Conservation (phyloP, 805 yeast species). For the Dipodascus albidus region DNA sequence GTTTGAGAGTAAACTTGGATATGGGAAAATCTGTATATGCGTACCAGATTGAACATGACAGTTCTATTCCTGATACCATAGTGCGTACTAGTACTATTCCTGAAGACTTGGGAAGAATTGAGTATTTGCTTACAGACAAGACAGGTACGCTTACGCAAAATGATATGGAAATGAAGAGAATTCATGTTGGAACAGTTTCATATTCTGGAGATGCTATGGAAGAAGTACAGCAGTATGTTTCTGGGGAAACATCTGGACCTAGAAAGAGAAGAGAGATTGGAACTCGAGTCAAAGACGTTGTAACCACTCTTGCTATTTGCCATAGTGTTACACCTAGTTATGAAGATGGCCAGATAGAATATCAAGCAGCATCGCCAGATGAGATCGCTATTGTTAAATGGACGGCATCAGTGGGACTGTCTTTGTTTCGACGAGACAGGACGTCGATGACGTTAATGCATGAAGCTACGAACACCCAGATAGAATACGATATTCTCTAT, state of each 20-base stretch:
- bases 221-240: conserved; percentile 62
- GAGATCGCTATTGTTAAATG: conserved; percentile 94
- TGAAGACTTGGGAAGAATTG: conserved; percentile 93
- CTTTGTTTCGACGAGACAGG: conserved; percentile 74
- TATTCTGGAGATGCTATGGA: conserved; percentile 90
- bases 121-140: conserved; percentile 83
- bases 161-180: conserved; percentile 91
- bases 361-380: conserved; percentile 98
- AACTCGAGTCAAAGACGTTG: conserved; percentile 64
- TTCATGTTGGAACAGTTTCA: conserved; percentile 87
- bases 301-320: conserved; percentile 80
- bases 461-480: conserved; percentile 34
- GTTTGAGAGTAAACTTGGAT: conserved; percentile 86
- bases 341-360: conserved; percentile 62
- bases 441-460: conserved; percentile 59
- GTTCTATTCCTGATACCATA: conserved; percentile 68
- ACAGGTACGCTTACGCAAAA: conserved; percentile 97
- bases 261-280: conserved; percentile 59
- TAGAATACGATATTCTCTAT: conserved; percentile 59
- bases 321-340: conserved; percentile 94
- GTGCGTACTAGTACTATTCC: conserved; percentile 97
- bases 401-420: conserved; percentile 76
- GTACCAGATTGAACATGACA: conserved; percentile 84
- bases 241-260: conserved; percentile 14
- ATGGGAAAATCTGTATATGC: conserved; percentile 95